phyloP scores from a whole-genome alignment of 1,139 yeast species.

The Candida tunisiensis region DNA sequence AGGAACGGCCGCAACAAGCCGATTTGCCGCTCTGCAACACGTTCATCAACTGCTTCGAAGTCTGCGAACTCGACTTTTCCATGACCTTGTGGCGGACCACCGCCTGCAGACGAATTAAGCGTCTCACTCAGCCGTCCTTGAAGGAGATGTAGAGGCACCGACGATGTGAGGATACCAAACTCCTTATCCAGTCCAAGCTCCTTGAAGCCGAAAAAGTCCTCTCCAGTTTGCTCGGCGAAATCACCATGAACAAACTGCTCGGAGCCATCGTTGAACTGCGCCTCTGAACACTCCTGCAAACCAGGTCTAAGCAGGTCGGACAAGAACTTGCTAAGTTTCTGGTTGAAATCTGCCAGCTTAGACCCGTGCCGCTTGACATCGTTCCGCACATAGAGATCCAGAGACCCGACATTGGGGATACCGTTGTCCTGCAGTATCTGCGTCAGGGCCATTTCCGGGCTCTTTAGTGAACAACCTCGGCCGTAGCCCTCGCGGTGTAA shows the following conservation, averaged over 20 bases:
- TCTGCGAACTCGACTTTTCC: too few species aligned
- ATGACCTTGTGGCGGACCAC: too few species aligned
- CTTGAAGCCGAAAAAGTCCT: conserved; percentile 89
- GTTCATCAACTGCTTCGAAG: conserved; percentile 27
- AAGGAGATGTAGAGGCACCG: conserved; percentile 78
- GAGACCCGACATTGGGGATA: conserved; percentile 57
- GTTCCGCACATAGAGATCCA: conserved; percentile 61
- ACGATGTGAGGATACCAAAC: conserved; percentile 66
- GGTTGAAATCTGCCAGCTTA: conserved; percentile 52
- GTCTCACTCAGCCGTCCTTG: conserved; percentile 57
- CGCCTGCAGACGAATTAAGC: too few species aligned
- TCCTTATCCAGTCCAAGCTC: conserved; percentile 91
- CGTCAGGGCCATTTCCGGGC: conserved; percentile 16
- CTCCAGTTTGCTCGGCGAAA: conserved; percentile 78
- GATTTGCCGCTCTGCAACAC: conserved; percentile 32
- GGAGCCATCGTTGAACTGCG: conserved; percentile 73
- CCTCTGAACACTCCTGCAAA: conserved; percentile 55
- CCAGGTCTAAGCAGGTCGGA: conserved; percentile 74
- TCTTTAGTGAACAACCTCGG: too few species aligned
- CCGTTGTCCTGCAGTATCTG: conserved; percentile 63
- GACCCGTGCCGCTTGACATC: conserved; percentile 51
- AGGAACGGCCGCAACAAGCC: conserved; percentile 47
- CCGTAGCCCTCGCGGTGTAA: too few species aligned
- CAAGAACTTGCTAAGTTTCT: conserved; percentile 54
- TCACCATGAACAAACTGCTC: conserved; percentile 93